A percentile compares a stretch with the other conserved stretches of the same genome.
These are phyloP conservation scores for Jatropha podagrica DNA, from an alignment of 441 rosid genomes.

Conservation along the genomic window DNA sequence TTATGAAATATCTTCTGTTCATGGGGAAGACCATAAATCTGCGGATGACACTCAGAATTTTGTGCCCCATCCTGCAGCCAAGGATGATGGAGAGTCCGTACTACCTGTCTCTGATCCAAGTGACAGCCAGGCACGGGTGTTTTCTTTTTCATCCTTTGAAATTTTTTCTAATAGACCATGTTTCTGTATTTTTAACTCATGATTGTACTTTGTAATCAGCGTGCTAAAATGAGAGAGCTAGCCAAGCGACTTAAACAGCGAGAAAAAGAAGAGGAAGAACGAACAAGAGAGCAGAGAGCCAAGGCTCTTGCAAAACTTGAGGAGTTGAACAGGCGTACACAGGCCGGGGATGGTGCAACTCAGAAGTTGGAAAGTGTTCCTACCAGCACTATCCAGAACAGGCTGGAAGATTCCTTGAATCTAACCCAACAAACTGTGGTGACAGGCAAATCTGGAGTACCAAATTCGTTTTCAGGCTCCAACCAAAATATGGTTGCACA, in stretches of 20 bases:
- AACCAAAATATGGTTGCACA: conserved; percentile 24
- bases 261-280: conserved; percentile 84
- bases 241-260: conserved; percentile 69
- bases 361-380: conserved; percentile 43
- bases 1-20: conserved; percentile 44
- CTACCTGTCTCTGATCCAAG: conserved; percentile 40
- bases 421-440: conserved; percentile 28
- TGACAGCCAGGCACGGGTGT: conserved; percentile 60
- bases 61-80: conserved; percentile 32
- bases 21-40: conserved; percentile 33
- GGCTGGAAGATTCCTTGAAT: conserved; percentile 36
- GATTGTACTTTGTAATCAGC: conserved; percentile 45
- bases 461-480: conserved; percentile 28
- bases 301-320: conserved; percentile 80
- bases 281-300: conserved; percentile 78
- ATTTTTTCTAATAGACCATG: conserved; percentile 18
- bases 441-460: conserved; percentile 28
- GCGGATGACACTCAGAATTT: conserved; percentile 36
- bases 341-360: conserved; percentile 42
- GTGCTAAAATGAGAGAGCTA: conserved; percentile 67
- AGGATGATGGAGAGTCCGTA: conserved; percentile 41
- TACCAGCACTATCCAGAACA: conserved; percentile 28
- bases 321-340: conserved; percentile 78
- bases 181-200: conserved; percentile 23
- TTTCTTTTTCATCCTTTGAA: conserved; percentile 13